These are phyloP conservation scores for Ilex paraguariensis DNA, from an alignment of 305 asterid species.

Conservation along the genomic window DNA sequence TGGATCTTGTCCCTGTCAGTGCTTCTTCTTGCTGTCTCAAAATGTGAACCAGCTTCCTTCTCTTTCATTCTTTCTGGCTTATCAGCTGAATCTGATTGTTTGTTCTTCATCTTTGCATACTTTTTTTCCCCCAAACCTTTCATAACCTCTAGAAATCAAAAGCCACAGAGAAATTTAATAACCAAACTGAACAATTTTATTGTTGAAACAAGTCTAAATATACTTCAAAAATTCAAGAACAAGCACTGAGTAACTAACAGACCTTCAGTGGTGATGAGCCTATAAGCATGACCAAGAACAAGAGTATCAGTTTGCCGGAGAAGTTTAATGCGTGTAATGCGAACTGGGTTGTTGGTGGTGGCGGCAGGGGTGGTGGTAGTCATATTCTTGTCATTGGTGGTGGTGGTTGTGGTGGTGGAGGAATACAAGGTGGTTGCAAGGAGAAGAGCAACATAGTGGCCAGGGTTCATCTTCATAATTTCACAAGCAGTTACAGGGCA, in stretches of 20 bases:
- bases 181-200: too few species aligned
- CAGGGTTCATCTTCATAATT: conserved; percentile 75
- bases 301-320: conserved; percentile 75
- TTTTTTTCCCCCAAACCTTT: conserved; percentile 77
- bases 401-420: conserved; percentile 15
- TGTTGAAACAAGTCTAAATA: not conserved
- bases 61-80: conserved; percentile 25
- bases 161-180: too few species aligned
- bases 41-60: conserved; percentile 31
- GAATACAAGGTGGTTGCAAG: conserved; percentile 63
- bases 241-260: not conserved
- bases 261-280: conserved; percentile 85
- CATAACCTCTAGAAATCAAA: conserved; percentile 53
- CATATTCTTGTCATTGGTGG: conserved; percentile 3
- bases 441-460: conserved; percentile 88
- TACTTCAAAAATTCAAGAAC: too few species aligned
- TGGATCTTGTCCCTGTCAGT: conserved; percentile 35
- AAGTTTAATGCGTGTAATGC: conserved; percentile 71
- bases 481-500: conserved; percentile 48
- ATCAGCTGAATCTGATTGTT: conserved; percentile 28
- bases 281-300: conserved; percentile 79
- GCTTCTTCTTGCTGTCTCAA: conserved; percentile 40
- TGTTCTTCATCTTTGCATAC: conserved; percentile 67
- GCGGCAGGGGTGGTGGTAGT: conserved; percentile 4
- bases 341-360: conserved; percentile 31